Base-by-base conservation (phyloP, 2,329 filamentous ascomycete genomes). In the Aspergillus ochraceus region DNA sequence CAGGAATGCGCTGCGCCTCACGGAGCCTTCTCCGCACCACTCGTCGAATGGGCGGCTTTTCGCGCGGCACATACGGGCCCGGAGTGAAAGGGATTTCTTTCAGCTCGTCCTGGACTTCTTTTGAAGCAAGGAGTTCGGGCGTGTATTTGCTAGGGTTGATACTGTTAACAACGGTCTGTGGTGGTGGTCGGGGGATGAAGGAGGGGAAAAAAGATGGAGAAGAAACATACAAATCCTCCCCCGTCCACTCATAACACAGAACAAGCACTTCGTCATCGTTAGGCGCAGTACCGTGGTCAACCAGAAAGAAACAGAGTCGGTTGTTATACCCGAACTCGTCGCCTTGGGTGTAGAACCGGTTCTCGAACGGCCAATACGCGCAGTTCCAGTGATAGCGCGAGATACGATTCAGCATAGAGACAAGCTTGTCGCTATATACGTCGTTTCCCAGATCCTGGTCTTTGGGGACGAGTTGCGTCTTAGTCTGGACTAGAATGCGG, bases 31-130 rank as follows among this genome's bases (percentile, higher is more conserved):
- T 30, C 24, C 36, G 19, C 11, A 54, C 52, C 4, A 17, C 22
- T 2, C 39, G 29, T 24, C 36, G 52, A 6, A 54, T 22, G 20
- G 36, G 52, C 5, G 32, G 32, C 20, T 20, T 30, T 22, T 30
- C 14, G 14, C 14, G 12, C 17, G 51, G 51, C 30, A 39, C 51
- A 12, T 24, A 39, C 36, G 17, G 51, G 8, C n/a, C 10, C 17
- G 45, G 45, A 2, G 54, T 55, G 30, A 55, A 55, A 3, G 54
- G 54, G 6, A 20, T 49, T 2, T 50, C 46, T 29, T 51, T 42
- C 17, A 57, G 32, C 47, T 52, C 54, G 12, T 17, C 47, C 36
- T 57, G 54, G 11, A 52, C 54, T 19, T 57, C 54, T 29, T 51
- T 49, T 8, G 32, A 51, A 22, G 39, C 26, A n/a, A 57, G 54